These are phyloP conservation scores for Cytospora paraplurivora DNA, from an alignment of 2,329 filamentous ascomycete genomes.

Conservation along the genomic window DNA sequence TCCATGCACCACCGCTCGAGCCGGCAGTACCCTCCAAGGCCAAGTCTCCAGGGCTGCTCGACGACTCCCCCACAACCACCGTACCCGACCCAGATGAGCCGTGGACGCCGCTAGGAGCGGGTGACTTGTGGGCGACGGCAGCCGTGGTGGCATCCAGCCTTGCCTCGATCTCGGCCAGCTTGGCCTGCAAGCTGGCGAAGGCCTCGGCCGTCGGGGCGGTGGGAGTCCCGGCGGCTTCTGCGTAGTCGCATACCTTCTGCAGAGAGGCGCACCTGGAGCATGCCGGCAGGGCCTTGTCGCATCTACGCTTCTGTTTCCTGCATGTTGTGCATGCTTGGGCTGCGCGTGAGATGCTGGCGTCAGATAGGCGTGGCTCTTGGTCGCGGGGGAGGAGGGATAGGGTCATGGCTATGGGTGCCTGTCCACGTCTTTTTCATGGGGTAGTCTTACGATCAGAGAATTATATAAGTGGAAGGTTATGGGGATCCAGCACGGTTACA, in stretches of 20 bases:
- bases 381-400: conserved; percentile 18
- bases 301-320: conserved; percentile 52
- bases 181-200: conserved; percentile 41
- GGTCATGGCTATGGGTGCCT: conserved; percentile 3
- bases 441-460: no score
- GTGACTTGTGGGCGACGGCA: not conserved
- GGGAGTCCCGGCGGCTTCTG: conserved; percentile 37
- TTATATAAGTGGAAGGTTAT: not conserved
- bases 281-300: conserved; percentile 51
- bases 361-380: conserved; percentile 3
- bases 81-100: conserved; percentile 13
- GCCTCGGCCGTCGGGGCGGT: conserved; percentile 44
- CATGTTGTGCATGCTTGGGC: conserved; percentile 33
- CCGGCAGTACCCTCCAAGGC: not conserved
- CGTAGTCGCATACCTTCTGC: conserved; percentile 46
- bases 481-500: not conserved
- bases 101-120: not conserved
- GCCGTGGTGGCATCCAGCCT: conserved; percentile 34
- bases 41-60: conserved; percentile 11
- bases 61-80: not conserved
- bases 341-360: conserved; percentile 28
- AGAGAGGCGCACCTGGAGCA: conserved; percentile 51
- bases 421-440: not conserved
- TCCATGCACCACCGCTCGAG: conserved; percentile 30
- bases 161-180: conserved; percentile 43